A percentile compares a stretch with the other conserved stretches of the same genome.
These are phyloP conservation scores for Thermochaetoides dissita DNA, from an alignment of 2,329 filamentous ascomycete species.

Conservation along the genomic window DNA sequence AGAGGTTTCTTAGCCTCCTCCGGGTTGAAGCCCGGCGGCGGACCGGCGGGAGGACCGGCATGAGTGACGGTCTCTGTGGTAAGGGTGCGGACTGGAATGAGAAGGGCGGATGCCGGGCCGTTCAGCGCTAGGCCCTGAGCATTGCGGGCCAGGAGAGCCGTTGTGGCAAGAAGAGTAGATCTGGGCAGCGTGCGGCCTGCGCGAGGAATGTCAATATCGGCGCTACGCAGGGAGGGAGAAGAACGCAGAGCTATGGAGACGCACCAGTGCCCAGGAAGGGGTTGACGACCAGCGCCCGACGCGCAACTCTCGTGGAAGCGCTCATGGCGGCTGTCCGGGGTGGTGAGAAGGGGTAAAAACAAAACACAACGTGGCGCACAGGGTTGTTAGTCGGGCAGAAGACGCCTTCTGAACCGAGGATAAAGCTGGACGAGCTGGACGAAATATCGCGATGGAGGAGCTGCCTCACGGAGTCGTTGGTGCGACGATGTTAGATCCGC, in stretches of 20 bases:
- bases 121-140: conserved; percentile 30
- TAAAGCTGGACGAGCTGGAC: no score
- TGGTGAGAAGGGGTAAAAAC: no score
- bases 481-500: conserved; percentile 1
- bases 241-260: conserved; percentile 8
- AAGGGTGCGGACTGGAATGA: conserved; percentile 42
- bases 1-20: conserved; percentile 79
- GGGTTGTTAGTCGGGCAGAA: conserved; percentile 1
- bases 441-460: neutral
- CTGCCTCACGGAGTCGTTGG: conserved; percentile 7
- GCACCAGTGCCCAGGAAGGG: conserved; percentile 36
- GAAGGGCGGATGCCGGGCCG: conserved; percentile 38
- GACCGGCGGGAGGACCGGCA: conserved; percentile 40
- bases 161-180: conserved; percentile 32
- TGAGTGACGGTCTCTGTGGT: conserved; percentile 41
- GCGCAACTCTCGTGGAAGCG: conserved; percentile 41
- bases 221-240: neutral
- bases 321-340: conserved; percentile 29
- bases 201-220: neutral
- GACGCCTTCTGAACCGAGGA: no score
- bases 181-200: conserved; percentile 31
- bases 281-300: conserved; percentile 39
- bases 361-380: neutral
- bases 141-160: conserved; percentile 33
- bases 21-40: conserved; percentile 83